These are phyloP conservation scores for Cinnamomum micranthum DNA, from an alignment of 164 flowering plant genomes.

Conservation along the genomic window DNA sequence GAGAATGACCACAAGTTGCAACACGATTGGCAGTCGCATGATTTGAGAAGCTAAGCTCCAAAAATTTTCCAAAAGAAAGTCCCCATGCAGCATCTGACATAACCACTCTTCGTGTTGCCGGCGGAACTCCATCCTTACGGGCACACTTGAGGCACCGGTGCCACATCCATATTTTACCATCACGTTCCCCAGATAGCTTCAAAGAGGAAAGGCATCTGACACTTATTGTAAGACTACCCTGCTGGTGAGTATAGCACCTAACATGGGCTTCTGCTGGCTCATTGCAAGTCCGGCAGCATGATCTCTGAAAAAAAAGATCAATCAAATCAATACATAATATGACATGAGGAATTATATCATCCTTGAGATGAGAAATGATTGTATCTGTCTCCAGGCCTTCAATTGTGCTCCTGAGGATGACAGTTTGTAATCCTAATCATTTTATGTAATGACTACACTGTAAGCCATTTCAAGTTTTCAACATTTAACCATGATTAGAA, in stretches of 20 bases:
- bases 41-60: conserved; percentile 95
- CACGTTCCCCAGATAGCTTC: conserved; percentile 75
- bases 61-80: conserved; percentile 91
- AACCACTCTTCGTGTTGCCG: conserved; percentile 74
- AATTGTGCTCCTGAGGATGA: too few species aligned
- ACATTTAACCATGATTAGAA: too few species aligned
- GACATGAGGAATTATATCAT: background rate
- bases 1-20: conserved; percentile 91
- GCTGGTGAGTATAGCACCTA: conserved; percentile 78
- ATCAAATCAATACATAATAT: background rate
- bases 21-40: conserved; percentile 93
- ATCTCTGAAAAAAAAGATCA: conserved; percentile 45
- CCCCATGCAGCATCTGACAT: conserved; percentile 99
- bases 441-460: too few species aligned
- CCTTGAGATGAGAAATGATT: too few species aligned
- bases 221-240: conserved; percentile 77
- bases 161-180: conserved; percentile 99
- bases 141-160: conserved; percentile 88
- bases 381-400: too few species aligned
- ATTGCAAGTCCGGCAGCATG: conserved; percentile 58
- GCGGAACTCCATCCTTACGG: conserved; percentile 74
- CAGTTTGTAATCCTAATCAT: too few species aligned
- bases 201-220: conserved; percentile 58
- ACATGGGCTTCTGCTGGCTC: conserved; percentile 82
- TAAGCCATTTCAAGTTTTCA: too few species aligned